Evolutionary conservation across 2,329 filamentous ascomycete genomes (phyloP).

Genomic region (Apiospora aurea): DNA sequence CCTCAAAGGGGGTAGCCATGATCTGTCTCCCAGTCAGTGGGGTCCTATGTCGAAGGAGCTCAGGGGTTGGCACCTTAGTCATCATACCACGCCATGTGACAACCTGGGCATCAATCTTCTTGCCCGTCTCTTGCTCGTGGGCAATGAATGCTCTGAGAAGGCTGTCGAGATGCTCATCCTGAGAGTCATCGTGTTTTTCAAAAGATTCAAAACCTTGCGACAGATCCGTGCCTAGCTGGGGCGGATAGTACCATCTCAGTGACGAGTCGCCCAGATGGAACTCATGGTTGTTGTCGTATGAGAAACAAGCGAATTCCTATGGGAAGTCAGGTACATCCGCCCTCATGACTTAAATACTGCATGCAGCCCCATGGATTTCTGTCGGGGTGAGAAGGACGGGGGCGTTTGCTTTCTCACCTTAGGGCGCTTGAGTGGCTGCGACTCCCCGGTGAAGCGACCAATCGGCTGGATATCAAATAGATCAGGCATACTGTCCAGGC

Average conservation of each 20-base stretch:
- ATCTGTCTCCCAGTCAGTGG: slow-evolving; percentile 62
- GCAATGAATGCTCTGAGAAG: slow-evolving; percentile 78
- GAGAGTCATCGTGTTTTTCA: slow-evolving; percentile 78
- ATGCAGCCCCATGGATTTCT: not conserved
- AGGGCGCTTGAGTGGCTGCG: slow-evolving; percentile 76
- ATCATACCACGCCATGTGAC: slow-evolving; percentile 98
- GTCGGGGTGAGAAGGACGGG: not conserved
- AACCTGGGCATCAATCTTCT: slow-evolving; percentile 76
- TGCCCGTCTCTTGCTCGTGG: slow-evolving; percentile 72
- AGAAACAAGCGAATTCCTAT: slow-evolving; percentile 91
- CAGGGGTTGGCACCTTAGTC: slow-evolving; percentile 74
- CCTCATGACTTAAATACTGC: not conserved
- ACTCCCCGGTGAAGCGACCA: slow-evolving; percentile 70
- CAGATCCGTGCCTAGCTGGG: slow-evolving; percentile 73
- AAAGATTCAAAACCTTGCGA: slow-evolving; percentile 84
- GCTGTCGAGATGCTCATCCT: slow-evolving; percentile 88
- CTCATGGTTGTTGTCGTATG: slow-evolving; percentile 84
- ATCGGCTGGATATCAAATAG: slow-evolving; percentile 74
- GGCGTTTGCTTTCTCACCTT: slow-evolving; percentile 58
- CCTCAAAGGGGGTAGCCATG: slow-evolving; percentile 82
- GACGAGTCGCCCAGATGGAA: slow-evolving; percentile 81
- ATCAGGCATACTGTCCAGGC: slow-evolving; percentile 30
- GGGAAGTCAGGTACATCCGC: slow-evolving; percentile 6
- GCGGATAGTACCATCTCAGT: slow-evolving; percentile 87
- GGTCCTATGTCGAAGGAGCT: not conserved